A percentile compares a stretch with the other conserved stretches of the same genome.
phyloP scores from a whole-genome alignment of 208 protist species.

The Trypanosoma scelopori region DNA sequence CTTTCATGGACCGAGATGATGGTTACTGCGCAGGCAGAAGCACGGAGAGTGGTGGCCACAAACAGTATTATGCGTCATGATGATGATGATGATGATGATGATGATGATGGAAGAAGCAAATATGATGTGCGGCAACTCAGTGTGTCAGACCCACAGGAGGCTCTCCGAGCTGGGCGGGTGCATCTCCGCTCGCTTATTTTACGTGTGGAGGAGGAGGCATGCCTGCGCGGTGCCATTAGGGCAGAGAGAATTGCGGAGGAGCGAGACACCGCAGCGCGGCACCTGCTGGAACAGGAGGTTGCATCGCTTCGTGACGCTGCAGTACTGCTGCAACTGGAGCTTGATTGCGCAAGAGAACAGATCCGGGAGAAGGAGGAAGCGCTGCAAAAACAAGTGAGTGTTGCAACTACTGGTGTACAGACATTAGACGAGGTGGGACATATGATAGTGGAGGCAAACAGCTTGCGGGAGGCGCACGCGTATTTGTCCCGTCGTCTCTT shows the following conservation, averaged over 20 bases:
- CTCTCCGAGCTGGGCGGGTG: slow-evolving; percentile 1
- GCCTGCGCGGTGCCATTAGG: background rate
- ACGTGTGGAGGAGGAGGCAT: background rate
- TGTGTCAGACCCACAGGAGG: slow-evolving; percentile 8
- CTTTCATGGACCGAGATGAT: slow-evolving; percentile 10
- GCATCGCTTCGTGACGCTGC: background rate
- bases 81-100: slow-evolving; percentile 3
- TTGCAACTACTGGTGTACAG: background rate
- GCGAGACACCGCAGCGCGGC: background rate
- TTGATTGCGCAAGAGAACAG: background rate
- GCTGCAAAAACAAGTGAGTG: background rate
- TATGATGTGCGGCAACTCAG: background rate
- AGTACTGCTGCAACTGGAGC: background rate
- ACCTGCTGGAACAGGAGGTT: background rate
- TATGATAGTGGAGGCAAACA: background rate
- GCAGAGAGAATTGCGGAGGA: background rate
- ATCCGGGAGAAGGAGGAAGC: background rate
- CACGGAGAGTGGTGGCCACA: background rate
- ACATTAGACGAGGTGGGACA: background rate
- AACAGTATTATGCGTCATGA: background rate
- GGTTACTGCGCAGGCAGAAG: background rate
- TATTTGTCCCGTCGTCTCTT: background rate
- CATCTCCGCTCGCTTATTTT: slow-evolving; percentile 7
- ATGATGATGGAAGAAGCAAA: background rate
- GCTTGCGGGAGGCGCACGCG: background rate